Evolutionary conservation across 306 rosid genomes (phyloP).

Genomic region (Prunus davidiana): DNA sequence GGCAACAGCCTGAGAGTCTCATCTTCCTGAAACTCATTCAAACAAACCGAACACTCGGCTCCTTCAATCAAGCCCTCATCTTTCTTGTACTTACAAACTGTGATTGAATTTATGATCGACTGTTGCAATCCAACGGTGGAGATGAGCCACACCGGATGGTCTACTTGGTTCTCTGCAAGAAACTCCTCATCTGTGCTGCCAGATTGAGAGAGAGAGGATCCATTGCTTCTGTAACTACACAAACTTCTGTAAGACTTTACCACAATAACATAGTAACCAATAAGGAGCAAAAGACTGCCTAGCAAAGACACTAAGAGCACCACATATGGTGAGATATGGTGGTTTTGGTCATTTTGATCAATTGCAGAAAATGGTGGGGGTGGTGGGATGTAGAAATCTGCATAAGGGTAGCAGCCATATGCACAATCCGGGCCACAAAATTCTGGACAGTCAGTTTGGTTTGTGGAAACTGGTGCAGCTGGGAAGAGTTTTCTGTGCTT

Average conservation of each 20-base stretch:
- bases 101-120: slow-evolving; percentile 59
- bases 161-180: slow-evolving; percentile 44
- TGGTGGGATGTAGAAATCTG: slow-evolving; percentile 32
- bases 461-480: slow-evolving; percentile 20
- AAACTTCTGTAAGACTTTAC: slow-evolving; percentile 45
- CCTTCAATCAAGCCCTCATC: slow-evolving; percentile 68
- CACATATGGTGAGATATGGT: slow-evolving; percentile 37
- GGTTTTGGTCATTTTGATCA: slow-evolving; percentile 12
- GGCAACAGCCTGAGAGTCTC: slow-evolving; percentile 61
- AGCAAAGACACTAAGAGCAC: slow-evolving; percentile 45
- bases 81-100: slow-evolving; percentile 44
- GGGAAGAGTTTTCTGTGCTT: slow-evolving; percentile 68
- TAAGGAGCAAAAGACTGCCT: slow-evolving; percentile 30
- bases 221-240: slow-evolving; percentile 20
- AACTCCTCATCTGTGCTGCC: slow-evolving; percentile 34
- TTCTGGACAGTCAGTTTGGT: slow-evolving; percentile 55
- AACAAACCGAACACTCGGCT: slow-evolving; percentile 65
- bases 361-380: slow-evolving; percentile 19
- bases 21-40: slow-evolving; percentile 57
- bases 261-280: slow-evolving; percentile 49
- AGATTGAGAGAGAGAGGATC: slow-evolving; percentile 19
- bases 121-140: slow-evolving; percentile 63
- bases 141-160: slow-evolving; percentile 71
- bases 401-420: slow-evolving; percentile 43
- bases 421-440: slow-evolving; percentile 50